Evolutionary conservation across 352 stramenopile species (phyloP).

Genomic region (Pythium oligandrum): DNA sequence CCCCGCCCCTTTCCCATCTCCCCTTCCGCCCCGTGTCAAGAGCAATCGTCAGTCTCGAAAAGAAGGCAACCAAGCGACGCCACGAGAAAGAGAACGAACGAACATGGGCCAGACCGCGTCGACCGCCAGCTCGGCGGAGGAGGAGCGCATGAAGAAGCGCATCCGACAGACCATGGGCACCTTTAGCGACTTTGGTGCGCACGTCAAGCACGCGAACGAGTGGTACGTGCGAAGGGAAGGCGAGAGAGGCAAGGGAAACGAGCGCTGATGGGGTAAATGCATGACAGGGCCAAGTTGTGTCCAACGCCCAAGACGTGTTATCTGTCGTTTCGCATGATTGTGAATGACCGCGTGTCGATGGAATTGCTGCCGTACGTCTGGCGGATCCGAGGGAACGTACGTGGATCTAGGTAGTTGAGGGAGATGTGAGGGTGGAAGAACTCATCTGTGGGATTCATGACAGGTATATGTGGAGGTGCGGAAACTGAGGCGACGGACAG

Average conservation of each 20-base stretch:
- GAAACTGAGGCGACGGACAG: slow-evolving; percentile 47
- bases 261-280: not conserved
- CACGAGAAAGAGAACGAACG: too few relatives aligned
- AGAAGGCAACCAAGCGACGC: too few relatives aligned
- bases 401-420: slow-evolving; percentile 1
- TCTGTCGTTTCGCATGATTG: slow-evolving; percentile 64
- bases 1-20: too few relatives aligned
- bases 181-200: slow-evolving; percentile 63
- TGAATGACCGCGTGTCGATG: slow-evolving; percentile 52
- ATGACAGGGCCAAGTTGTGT: slow-evolving; percentile 46
- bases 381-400: slow-evolving; percentile 61
- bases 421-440: not conserved
- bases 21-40: too few relatives aligned
- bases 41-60: too few relatives aligned
- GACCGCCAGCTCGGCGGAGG: slow-evolving; percentile 24
- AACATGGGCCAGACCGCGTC: slow-evolving; percentile 66
- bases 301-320: slow-evolving; percentile 73
- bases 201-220: slow-evolving; percentile 74
- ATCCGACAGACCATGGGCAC: slow-evolving; percentile 61
- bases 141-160: slow-evolving; percentile 75
- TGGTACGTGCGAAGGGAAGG: slow-evolving; percentile 34
- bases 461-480: slow-evolving; percentile 58
- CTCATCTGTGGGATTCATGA: not conserved
- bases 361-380: slow-evolving; percentile 74
- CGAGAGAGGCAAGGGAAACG: not conserved